Evolutionary conservation across 257 asterid genomes (phyloP).

Genomic region (Capsicum chinense): DNA sequence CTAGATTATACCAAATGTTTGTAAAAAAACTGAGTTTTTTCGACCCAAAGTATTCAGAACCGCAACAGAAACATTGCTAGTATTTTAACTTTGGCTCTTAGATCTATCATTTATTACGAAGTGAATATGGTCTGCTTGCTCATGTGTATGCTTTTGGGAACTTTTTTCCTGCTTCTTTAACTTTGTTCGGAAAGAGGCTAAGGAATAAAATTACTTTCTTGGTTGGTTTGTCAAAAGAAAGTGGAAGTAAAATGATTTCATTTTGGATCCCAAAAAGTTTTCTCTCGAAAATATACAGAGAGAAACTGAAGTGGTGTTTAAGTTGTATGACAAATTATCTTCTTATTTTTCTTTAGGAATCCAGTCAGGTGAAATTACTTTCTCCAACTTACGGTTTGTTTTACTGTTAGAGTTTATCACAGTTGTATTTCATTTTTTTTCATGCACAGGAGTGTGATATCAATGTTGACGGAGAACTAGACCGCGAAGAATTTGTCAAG

Average conservation of each 20-base stretch:
- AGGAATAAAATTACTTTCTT: background rate
- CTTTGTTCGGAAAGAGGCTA: background rate
- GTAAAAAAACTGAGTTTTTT: too few species aligned
- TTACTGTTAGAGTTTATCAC: background rate
- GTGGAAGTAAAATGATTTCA: background rate
- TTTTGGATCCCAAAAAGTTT: background rate
- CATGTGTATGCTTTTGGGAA: background rate
- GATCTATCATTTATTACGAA: background rate
- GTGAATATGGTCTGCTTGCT: background rate
- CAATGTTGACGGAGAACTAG: slow-evolving; percentile 74
- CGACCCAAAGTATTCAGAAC: too few species aligned
- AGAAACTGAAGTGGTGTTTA: background rate
- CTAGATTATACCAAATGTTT: too few species aligned
- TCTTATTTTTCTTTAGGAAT: background rate
- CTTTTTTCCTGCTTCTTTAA: background rate
- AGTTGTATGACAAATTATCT: background rate
- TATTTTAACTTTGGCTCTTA: too few species aligned
- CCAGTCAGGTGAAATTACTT: background rate
- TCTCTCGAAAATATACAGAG: background rate
- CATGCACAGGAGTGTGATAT: slow-evolving; percentile 70
- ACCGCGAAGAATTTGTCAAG: slow-evolving; percentile 68
- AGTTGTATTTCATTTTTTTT: background rate
- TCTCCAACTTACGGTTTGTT: background rate
- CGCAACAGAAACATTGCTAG: too few species aligned
- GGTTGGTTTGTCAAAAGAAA: slow-evolving; percentile 14